Evolutionary conservation across 441 rosid genomes (phyloP).

Genomic region (Mallotus japonicus): DNA sequence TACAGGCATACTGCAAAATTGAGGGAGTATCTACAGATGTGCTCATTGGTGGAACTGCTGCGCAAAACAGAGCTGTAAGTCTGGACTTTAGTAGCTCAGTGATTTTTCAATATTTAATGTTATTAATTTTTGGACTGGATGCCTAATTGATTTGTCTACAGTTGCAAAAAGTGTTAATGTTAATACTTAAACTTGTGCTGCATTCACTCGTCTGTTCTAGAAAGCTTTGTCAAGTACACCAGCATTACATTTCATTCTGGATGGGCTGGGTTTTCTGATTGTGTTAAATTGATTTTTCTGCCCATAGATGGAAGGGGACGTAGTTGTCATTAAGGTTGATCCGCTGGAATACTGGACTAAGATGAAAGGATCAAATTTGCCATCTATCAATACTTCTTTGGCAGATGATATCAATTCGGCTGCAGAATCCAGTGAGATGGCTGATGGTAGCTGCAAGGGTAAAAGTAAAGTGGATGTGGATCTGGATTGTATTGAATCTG

Average conservation of each 20-base stretch:
- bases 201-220: background rate
- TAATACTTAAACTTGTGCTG: background rate
- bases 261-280: conserved; percentile 11
- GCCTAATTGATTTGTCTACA: background rate
- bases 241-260: background rate
- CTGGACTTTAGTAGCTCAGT: background rate
- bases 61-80: conserved; percentile 96
- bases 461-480: conserved; percentile 35
- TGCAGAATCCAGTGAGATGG: conserved; percentile 29
- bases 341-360: conserved; percentile 65
- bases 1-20: conserved; percentile 92
- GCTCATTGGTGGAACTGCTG: conserved; percentile 63
- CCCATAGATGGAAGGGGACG: conserved; percentile 78
- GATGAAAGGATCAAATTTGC: conserved; percentile 68
- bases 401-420: conserved; percentile 34
- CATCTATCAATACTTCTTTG: conserved; percentile 31
- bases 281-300: conserved; percentile 21
- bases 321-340: conserved; percentile 65
- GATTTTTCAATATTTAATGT: background rate
- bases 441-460: conserved; percentile 35
- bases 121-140: background rate
- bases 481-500: conserved; percentile 26
- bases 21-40: conserved; percentile 78
- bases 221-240: background rate
- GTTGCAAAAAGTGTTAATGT: background rate